Conservation (phyloP, 768 basidiomycete genomes). For the Holtermanniella nyarrowii region DNA sequence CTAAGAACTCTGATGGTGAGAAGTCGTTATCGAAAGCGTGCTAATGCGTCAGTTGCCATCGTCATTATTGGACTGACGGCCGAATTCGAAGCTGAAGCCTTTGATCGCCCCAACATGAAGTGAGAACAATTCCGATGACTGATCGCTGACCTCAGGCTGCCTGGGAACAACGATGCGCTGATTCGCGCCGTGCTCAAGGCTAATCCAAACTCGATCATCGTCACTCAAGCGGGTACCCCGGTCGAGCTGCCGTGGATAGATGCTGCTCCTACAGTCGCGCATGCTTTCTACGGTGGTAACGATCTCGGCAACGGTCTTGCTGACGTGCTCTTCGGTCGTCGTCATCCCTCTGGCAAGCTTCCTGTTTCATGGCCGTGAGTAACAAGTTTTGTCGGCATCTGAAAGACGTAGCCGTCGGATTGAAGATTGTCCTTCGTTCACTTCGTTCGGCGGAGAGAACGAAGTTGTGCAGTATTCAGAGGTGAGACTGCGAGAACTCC, state of each 20-base stretch:
- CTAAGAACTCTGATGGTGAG: slow-evolving; percentile 46
- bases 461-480: background rate
- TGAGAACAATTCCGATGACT: background rate
- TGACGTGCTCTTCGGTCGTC: slow-evolving; percentile 37
- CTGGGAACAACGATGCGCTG: slow-evolving; percentile 23
- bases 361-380: slow-evolving; percentile 22
- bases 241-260: slow-evolving; percentile 66
- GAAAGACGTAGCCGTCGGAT: background rate
- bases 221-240: slow-evolving; percentile 38
- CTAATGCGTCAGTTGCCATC: slow-evolving; percentile 44
- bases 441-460: background rate
- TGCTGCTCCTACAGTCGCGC: slow-evolving; percentile 50
- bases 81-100: slow-evolving; percentile 68
- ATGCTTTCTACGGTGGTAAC: slow-evolving; percentile 44
- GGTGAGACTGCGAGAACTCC: background rate
- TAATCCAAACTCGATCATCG: slow-evolving; percentile 24
- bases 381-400: background rate
- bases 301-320: slow-evolving; percentile 37
- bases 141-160: slow-evolving; percentile 13
- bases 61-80: slow-evolving; percentile 55
- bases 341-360: slow-evolving; percentile 37
- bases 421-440: background rate
- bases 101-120: slow-evolving; percentile 54
- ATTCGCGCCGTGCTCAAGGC: slow-evolving; percentile 24
- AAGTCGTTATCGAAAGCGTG: slow-evolving; percentile 20